Percentiles rank a stretch among this genome's conserved stretches.
Conservation (phyloP, 2,329 filamentous ascomycete genomes). For the Colletotrichum sp. region DNA sequence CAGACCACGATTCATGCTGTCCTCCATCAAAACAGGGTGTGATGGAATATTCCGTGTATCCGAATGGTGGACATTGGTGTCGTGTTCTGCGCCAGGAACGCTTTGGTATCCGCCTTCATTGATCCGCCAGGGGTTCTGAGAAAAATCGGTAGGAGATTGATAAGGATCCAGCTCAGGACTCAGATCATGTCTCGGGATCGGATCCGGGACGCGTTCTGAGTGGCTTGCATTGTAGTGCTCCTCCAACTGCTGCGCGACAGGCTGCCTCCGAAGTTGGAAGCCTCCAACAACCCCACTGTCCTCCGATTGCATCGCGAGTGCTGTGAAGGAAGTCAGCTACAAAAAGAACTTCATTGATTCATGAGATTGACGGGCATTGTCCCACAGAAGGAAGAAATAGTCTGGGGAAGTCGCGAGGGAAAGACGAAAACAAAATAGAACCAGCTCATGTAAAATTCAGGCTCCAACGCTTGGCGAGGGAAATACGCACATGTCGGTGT, state of each 20-base stretch:
- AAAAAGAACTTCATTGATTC: neutral
- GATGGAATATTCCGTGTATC: too few relatives aligned
- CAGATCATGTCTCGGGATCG: neutral
- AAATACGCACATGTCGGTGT: neutral
- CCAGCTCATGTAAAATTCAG: neutral
- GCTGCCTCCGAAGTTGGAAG: neutral
- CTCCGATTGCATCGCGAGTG: neutral
- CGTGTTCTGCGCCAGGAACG: neutral
- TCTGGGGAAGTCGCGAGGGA: neutral
- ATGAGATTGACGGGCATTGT: neutral
- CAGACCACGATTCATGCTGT: neutral
- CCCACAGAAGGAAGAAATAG: neutral
- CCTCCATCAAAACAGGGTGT: neutral
- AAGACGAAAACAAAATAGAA: fast-evolving
- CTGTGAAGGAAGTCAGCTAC: neutral
- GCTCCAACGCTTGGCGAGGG: neutral
- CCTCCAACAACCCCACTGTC: neutral
- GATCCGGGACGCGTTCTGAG: neutral
- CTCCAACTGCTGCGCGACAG: neutral
- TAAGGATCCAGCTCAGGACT: neutral
- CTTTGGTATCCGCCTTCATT: neutral
- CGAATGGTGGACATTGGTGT: neutral
- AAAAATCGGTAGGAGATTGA: fast-evolving
- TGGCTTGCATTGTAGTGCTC: neutral
- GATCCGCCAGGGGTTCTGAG: fast-evolving